Evolutionary conservation across 257 asterid species (phyloP).

Genomic region (Dorcoceras hygrometricum): DNA sequence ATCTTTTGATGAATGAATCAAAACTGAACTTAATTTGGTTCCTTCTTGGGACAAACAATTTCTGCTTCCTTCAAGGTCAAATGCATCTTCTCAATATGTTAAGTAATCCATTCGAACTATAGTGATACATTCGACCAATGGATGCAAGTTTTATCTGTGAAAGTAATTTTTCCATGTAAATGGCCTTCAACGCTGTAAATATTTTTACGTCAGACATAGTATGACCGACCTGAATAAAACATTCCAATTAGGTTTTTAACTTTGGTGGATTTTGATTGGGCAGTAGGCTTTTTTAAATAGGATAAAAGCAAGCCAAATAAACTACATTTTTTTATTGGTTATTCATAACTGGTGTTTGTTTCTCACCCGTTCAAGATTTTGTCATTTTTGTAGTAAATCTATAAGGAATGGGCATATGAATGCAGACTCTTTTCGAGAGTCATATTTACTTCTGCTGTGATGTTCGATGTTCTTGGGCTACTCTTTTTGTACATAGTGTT

Average conservation of each 20-base stretch:
- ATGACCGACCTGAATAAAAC: neutral
- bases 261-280: neutral
- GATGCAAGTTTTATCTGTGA: neutral
- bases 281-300: neutral
- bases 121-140: neutral
- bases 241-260: neutral
- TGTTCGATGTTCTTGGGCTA: conserved; percentile 15
- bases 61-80: conserved; percentile 19
- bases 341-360: neutral
- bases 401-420: conserved; percentile 8
- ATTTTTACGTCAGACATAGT: neutral
- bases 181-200: neutral
- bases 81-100: conserved; percentile 17
- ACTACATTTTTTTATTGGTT: neutral
- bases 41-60: conserved; percentile 5
- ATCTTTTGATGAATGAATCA: neutral
- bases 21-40: conserved; percentile 2
- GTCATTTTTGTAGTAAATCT: conserved; percentile 20
- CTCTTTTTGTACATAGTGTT: conserved; percentile 11
- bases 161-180: neutral
- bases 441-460: neutral
- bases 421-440: neutral
- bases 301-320: neutral
- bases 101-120: neutral
- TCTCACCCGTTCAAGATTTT: conserved; percentile 8